Evolutionary conservation across 2,329 filamentous ascomycete species (phyloP).

Genomic region (Dactylellina parvicollis): DNA sequence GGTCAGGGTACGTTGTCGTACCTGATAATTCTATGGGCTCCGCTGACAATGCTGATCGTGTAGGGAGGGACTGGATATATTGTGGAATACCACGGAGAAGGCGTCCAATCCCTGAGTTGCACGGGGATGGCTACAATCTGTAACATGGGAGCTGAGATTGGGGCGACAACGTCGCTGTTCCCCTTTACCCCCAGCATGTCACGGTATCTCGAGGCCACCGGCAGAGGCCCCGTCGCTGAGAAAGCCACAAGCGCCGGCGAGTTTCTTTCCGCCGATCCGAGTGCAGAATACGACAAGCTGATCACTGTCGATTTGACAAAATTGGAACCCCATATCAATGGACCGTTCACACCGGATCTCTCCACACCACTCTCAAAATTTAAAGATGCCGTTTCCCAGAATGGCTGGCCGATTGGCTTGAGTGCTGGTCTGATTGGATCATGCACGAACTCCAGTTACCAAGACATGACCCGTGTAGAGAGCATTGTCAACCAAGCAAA

Average conservation of each 20-base stretch:
- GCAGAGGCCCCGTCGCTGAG: constrained; percentile 75
- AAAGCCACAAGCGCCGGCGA: constrained; percentile 70
- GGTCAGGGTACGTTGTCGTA: constrained; percentile 69
- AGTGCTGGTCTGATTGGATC: constrained; percentile 95
- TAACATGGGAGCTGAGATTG: constrained; percentile 90
- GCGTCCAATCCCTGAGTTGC: constrained; percentile 85
- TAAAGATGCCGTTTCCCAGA: constrained; percentile 81
- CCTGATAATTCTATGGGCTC: not conserved
- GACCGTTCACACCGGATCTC: constrained; percentile 93
- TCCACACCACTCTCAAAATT: constrained; percentile 92
- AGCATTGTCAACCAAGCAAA: constrained; percentile 90
- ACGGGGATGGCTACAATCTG: constrained; percentile 93
- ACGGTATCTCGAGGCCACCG: constrained; percentile 86
- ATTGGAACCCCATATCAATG: constrained; percentile 95
- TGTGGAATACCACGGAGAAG: constrained; percentile 91
- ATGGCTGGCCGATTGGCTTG: constrained; percentile 89
- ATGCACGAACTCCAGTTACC: constrained; percentile 98
- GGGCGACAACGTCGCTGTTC: constrained; percentile 94
- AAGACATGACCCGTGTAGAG: constrained; percentile 97
- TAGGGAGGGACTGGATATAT: constrained; percentile 88
- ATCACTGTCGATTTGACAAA: constrained; percentile 89
- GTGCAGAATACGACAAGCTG: constrained; percentile 86
- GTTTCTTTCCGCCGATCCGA: constrained; percentile 79
- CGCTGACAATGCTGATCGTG: not conserved
- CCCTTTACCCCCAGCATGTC: constrained; percentile 86